phyloP scores from a whole-genome alignment of 495 filamentous ascomycete species.

The Astrocystis sublimbata region DNA sequence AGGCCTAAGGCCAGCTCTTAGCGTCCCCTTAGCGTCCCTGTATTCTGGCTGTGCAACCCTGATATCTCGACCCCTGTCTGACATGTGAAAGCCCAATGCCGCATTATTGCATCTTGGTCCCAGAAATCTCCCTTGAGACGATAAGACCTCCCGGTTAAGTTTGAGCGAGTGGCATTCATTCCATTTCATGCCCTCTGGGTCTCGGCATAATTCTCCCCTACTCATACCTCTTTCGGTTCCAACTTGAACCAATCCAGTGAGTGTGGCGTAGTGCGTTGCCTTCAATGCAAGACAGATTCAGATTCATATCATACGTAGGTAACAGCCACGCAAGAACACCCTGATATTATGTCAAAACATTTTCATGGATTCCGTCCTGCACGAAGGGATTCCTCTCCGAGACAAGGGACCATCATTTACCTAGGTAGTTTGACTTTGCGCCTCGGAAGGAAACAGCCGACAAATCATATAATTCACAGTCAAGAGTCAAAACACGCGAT shows the following conservation, averaged over 20 bases:
- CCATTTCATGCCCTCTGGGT: neutral
- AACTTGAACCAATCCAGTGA: no score
- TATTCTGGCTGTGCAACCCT: no score
- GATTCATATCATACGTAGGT: neutral
- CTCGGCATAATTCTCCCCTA: neutral
- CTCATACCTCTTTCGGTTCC: neutral
- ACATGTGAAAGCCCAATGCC: constrained; percentile 30
- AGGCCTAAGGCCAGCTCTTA: neutral
- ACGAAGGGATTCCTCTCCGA: neutral
- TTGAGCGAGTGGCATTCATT: neutral
- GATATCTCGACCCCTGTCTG: constrained; percentile 23
- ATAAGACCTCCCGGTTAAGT: neutral
- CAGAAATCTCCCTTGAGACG: neutral
- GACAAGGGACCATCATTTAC: constrained; percentile 4
- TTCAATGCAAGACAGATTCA: neutral
- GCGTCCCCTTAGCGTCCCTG: neutral
- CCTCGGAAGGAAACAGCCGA: neutral
- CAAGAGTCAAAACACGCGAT: neutral
- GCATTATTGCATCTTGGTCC: neutral
- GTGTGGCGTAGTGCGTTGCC: no score
- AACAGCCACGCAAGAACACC: neutral
- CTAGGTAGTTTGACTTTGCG: neutral
- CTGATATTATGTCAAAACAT: constrained; percentile 12
- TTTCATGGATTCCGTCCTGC: constrained; percentile 2
- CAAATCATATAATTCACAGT: neutral